These are phyloP conservation scores for Pestalotiopsis sp. DNA, from an alignment of 2,329 filamentous ascomycete species.

Conservation along the genomic window DNA sequence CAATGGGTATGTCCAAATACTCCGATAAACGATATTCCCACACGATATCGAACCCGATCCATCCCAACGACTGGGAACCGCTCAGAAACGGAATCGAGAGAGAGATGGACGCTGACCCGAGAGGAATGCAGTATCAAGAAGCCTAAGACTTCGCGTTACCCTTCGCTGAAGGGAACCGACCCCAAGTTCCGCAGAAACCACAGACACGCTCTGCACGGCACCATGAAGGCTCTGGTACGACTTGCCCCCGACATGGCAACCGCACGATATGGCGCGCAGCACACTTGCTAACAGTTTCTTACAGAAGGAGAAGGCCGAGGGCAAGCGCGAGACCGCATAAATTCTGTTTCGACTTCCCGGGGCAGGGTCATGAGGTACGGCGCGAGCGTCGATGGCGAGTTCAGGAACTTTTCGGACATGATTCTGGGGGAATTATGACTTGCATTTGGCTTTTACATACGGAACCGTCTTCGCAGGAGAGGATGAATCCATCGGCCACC, in stretches of 20 bases:
- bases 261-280: not conserved
- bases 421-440: conserved; percentile 37
- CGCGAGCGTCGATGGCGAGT: conserved; percentile 32
- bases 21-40: not conserved
- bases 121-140: conserved; percentile 86
- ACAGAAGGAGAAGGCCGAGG: conserved; percentile 94
- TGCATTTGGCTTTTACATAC: conserved; percentile 34
- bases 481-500: conserved; percentile 32
- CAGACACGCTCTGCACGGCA: conserved; percentile 99
- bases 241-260: not conserved
- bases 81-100: not conserved
- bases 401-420: conserved; percentile 32
- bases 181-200: conserved; percentile 99
- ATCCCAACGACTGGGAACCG: not conserved
- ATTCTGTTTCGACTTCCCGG: conserved; percentile 24
- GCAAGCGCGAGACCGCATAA: conserved; percentile 85
- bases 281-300: not conserved
- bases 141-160: conserved; percentile 98
- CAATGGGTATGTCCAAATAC: conserved; percentile 78
- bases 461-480: conserved; percentile 31
- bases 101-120: conserved; percentile 18
- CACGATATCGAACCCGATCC: not conserved
- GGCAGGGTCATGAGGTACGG: conserved; percentile 25
- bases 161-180: conserved; percentile 97
- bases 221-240: conserved; percentile 93